Evolutionary conservation across 148 eudicot species (phyloP).

Genomic region (Cornus kousa): DNA sequence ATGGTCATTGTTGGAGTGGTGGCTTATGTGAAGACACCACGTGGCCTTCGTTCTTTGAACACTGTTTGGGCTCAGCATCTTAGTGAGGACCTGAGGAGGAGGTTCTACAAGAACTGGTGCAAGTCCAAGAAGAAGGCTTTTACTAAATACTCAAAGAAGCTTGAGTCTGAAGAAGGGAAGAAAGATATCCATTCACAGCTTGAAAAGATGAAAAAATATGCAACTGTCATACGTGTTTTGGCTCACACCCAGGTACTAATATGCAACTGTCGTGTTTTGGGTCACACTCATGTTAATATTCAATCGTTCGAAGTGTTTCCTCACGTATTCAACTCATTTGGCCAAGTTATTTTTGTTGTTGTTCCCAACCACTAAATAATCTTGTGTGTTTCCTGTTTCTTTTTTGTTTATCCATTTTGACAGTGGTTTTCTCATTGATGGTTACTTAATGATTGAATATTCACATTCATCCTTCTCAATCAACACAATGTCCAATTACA

Average conservation of each 20-base stretch:
- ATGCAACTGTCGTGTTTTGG: constrained; percentile 54
- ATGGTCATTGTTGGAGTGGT: constrained; percentile 77
- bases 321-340: neutral
- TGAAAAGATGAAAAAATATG: constrained; percentile 65
- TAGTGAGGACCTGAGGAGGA: constrained; percentile 64
- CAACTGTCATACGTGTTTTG: constrained; percentile 53
- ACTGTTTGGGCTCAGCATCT: constrained; percentile 84
- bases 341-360: too few species aligned
- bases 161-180: constrained; percentile 59
- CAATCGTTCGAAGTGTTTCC: neutral
- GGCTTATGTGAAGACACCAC: constrained; percentile 70
- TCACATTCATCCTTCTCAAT: neutral
- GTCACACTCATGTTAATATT: constrained; percentile 60
- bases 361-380: neutral
- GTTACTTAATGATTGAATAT: neutral
- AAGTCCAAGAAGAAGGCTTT: constrained; percentile 77
- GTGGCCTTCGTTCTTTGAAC: constrained; percentile 58
- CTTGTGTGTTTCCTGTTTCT: neutral
- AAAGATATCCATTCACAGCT: constrained; percentile 55
- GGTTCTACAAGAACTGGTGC: constrained; percentile 80
- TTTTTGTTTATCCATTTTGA: neutral
- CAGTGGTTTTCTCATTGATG: neutral
- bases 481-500: neutral
- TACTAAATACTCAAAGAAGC: constrained; percentile 61
- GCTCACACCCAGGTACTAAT: constrained; percentile 68